Evolutionary conservation across 202 grass and related monocot genomes (phyloP).

Genomic region (Zoysia matrella): DNA sequence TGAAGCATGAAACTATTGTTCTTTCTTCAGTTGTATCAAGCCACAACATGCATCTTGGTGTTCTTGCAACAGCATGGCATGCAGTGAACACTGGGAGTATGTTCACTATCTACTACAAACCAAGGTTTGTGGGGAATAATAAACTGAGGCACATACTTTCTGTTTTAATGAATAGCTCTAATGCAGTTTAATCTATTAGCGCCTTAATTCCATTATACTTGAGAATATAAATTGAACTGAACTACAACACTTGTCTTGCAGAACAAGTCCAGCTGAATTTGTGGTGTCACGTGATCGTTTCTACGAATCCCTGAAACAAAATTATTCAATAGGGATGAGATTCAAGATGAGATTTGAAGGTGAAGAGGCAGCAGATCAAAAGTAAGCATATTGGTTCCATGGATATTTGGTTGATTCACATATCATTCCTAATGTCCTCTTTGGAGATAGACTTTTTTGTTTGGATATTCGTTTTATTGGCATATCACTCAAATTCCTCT

Average conservation of each 20-base stretch:
- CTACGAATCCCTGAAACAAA: constrained; percentile 65
- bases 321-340: not conserved
- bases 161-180: not conserved
- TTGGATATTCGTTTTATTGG: too few relatives aligned
- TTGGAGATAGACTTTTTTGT: not conserved
- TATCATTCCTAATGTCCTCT: not conserved
- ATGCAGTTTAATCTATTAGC: constrained; percentile 11
- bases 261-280: constrained; percentile 90
- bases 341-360: constrained; percentile 77
- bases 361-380: constrained; percentile 88
- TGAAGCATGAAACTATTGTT: constrained; percentile 70
- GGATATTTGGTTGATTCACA: constrained; percentile 17
- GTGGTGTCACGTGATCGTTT: constrained; percentile 67
- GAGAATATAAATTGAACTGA: constrained; percentile 14
- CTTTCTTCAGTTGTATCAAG: constrained; percentile 81
- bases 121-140: constrained; percentile 56
- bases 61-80: constrained; percentile 96
- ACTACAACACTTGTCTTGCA: constrained; percentile 40
- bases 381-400: constrained; percentile 45
- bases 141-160: constrained; percentile 9
- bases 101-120: constrained; percentile 96
- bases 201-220: constrained; percentile 12
- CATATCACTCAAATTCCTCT: too few relatives aligned
- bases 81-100: constrained; percentile 76
- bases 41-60: constrained; percentile 96